Percentiles rank a stretch among this genome's conserved stretches.
phyloP scores from a whole-genome alignment of 192 early-diverging fungal genomes.

The Cetraspora pellucida region DNA sequence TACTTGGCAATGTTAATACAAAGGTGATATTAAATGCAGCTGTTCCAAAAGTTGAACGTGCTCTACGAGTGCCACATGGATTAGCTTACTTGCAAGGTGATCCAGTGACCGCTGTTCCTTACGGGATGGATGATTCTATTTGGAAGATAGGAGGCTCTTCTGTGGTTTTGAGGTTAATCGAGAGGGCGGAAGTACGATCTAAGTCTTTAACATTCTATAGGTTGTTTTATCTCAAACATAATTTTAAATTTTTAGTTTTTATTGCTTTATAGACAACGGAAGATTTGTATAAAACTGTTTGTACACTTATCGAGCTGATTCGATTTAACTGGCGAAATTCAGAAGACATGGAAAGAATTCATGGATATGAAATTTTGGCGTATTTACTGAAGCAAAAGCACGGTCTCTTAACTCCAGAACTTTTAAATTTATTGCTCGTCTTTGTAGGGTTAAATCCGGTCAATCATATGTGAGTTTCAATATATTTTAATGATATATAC shows the following conservation, averaged over 20 bases:
- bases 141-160: constrained; percentile 76
- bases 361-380: constrained; percentile 69
- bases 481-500: neutral
- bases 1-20: constrained; percentile 29
- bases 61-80: constrained; percentile 41
- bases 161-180: constrained; percentile 61
- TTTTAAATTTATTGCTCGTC: constrained; percentile 59
- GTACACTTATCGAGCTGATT: constrained; percentile 62
- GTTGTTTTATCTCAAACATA: neutral
- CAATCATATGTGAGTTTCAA: constrained; percentile 50
- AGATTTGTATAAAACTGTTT: constrained; percentile 52
- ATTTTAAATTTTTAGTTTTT: neutral
- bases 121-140: constrained; percentile 63
- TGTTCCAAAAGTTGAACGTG: constrained; percentile 56
- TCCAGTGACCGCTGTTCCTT: constrained; percentile 58
- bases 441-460: constrained; percentile 65
- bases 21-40: constrained; percentile 55
- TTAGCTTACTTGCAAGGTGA: constrained; percentile 55
- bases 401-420: constrained; percentile 55
- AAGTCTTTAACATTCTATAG: neutral
- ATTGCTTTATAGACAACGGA: constrained; percentile 47
- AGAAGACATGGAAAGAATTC: constrained; percentile 70
- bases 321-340: constrained; percentile 68
- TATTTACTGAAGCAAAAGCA: constrained; percentile 66
- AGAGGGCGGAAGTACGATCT: constrained; percentile 55